These are phyloP conservation scores for Hemerocallis citrina DNA, from an alignment of 106 monocot species.

Conservation along the genomic window DNA sequence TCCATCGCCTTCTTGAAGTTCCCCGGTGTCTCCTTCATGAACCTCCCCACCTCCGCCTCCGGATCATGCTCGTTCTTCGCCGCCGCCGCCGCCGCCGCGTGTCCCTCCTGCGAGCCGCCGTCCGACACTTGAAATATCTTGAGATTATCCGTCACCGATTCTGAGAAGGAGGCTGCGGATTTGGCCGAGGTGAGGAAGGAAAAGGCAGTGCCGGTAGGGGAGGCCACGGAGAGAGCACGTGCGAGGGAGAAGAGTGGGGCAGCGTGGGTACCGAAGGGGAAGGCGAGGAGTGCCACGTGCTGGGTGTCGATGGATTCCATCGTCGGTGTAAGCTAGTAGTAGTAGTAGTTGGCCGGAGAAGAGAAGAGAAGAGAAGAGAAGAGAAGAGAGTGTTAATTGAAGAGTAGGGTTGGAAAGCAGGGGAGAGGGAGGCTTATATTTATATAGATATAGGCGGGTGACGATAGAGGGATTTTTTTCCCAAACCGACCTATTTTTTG, in stretches of 20 bases:
- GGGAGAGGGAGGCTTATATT: too few species aligned
- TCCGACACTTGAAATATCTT: slow-evolving; percentile 2
- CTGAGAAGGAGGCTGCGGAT: slow-evolving; percentile 13
- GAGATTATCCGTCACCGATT: neutral
- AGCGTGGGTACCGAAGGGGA: slow-evolving; percentile 42
- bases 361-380: too few species aligned
- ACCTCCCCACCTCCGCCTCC: slow-evolving; percentile 14
- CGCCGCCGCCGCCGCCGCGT: neutral
- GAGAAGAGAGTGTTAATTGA: too few species aligned
- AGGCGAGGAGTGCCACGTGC: slow-evolving; percentile 40
- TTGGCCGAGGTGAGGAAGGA: slow-evolving; percentile 32
- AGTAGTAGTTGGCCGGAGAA: too few species aligned
- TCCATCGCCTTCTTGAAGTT: slow-evolving; percentile 8
- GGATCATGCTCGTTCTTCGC: too few species aligned
- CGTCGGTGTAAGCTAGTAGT: neutral
- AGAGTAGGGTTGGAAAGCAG: too few species aligned
- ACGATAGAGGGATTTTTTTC: too few species aligned
- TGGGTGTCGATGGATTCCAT: slow-evolving; percentile 12
- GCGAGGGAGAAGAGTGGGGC: slow-evolving; percentile 26
- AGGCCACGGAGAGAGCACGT: slow-evolving; percentile 20
- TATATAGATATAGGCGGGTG: too few species aligned
- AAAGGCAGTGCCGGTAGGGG: slow-evolving; percentile 17
- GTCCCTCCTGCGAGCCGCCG: slow-evolving; percentile 4
- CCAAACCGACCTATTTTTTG: too few species aligned
- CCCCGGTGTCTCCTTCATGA: slow-evolving; percentile 9